Conservation (phyloP, 2,329 filamentous ascomycete genomes). For the Penicillium sp. region DNA sequence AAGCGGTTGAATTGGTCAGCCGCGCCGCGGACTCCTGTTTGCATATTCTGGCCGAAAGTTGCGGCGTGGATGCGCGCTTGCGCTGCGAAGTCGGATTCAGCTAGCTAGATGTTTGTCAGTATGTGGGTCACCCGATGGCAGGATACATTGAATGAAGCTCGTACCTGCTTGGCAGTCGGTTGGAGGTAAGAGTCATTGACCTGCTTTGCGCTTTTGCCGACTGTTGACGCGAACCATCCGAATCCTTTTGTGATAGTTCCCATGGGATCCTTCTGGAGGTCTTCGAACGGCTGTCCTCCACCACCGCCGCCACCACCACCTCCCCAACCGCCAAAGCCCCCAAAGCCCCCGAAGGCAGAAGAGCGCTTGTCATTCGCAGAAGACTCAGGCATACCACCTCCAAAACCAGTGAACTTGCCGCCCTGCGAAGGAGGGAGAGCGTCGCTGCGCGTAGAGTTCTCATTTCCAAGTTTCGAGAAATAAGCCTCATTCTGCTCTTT, state of each 20-base stretch:
- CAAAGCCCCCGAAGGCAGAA: slow-evolving; percentile 25
- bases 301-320: slow-evolving; percentile 37
- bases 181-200: slow-evolving; percentile 91
- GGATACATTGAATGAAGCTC: slow-evolving; percentile 20
- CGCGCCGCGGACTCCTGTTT: slow-evolving; percentile 68
- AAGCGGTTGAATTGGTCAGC: slow-evolving; percentile 82
- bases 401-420: slow-evolving; percentile 90
- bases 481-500: slow-evolving; percentile 79
- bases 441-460: slow-evolving; percentile 76
- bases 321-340: slow-evolving; percentile 4
- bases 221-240: slow-evolving; percentile 87
- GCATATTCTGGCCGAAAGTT: slow-evolving; percentile 62
- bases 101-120: slow-evolving; percentile 58
- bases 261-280: slow-evolving; percentile 88
- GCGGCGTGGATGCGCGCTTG: slow-evolving; percentile 62
- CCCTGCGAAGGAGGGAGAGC: slow-evolving; percentile 82
- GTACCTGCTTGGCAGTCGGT: slow-evolving; percentile 84
- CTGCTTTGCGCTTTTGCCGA: slow-evolving; percentile 86
- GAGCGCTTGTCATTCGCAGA: slow-evolving; percentile 34
- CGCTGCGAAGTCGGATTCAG: slow-evolving; percentile 76
- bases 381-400: slow-evolving; percentile 67
- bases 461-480: slow-evolving; percentile 80
- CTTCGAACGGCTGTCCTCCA: slow-evolving; percentile 68
- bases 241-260: slow-evolving; percentile 88
- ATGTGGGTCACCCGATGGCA: not conserved